phyloP scores from a whole-genome alignment of 2,329 filamentous ascomycete species.

The Didymella lethalis region DNA sequence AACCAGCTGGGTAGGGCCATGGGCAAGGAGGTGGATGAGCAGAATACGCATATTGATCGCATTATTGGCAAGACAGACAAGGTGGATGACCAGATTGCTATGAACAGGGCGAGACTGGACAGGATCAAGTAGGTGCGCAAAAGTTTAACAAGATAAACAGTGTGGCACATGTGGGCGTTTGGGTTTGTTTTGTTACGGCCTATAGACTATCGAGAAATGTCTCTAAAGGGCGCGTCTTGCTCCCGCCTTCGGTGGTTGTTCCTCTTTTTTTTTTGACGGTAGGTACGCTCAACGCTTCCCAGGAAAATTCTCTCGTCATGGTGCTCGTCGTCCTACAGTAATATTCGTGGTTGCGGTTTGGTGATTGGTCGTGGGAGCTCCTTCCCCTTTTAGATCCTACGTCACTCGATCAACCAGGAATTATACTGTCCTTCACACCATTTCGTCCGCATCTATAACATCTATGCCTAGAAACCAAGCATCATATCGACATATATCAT shows the following conservation, averaged over 20 bases:
- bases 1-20: slow-evolving; percentile 78
- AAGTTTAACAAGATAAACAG: background rate
- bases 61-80: slow-evolving; percentile 85
- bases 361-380: background rate
- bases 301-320: too few relatives aligned
- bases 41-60: slow-evolving; percentile 79
- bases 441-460: background rate
- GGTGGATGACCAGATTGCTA: slow-evolving; percentile 77
- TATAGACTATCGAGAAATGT: background rate
- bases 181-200: background rate
- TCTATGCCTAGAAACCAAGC: background rate
- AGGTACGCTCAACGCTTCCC: too few relatives aligned
- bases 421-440: background rate
- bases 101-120: slow-evolving; percentile 77
- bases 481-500: background rate
- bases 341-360: too few relatives aligned
- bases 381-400: background rate
- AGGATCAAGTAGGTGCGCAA: slow-evolving; percentile 59
- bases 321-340: too few relatives aligned
- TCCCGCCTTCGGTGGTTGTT: background rate
- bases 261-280: background rate
- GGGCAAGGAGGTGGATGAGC: slow-evolving; percentile 75
- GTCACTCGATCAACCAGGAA: background rate
- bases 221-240: background rate
- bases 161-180: background rate